Base-by-base conservation (phyloP, 805 yeast species). In the Barnettozyma sucrosica region DNA sequence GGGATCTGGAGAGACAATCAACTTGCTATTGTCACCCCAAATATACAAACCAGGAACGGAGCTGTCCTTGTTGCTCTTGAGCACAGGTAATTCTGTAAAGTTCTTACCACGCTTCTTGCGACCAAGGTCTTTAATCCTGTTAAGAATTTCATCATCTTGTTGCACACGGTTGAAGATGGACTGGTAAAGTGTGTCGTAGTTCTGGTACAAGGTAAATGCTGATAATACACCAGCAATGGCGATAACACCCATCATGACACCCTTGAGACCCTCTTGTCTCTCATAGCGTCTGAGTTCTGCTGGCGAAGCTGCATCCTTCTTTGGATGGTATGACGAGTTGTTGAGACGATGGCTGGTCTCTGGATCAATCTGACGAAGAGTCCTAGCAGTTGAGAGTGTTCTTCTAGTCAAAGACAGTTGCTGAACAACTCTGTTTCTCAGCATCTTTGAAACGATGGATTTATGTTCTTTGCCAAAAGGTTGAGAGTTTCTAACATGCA, bases 21-120 rank as follows among this genome's bases (percentile, higher is more conserved):
- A 62, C 38, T 66, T 55, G 25, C 63, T 46, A 57, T 81, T 79
- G 51, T 71, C 74, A 43, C 90, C 92, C 76, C 87, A 81, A 14
- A 76, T 57, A 54, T 81, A 83, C 8, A 84, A 66, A 8, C 89
- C 86, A 0, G 83, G 83, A 3, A 69, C 70, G 1, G 63, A 51
- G 5, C 75, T 66, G 36, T 64, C 66, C 36, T 69, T 67, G 14
- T 66, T 61, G 45, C 69, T 53, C 3, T 49, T 66, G 2, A 72
- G 59, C 1, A 49, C 37, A 6, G 70, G 70, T 3, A 66, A 23
- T 19, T 47, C 50, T 7, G 30, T 26, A 18, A 57, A 53, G 16
- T 50, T 48, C 26, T 53, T 59, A 28, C 54, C 56, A 47, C 53
- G 61, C 37, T 50, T 57, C 44, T 49, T 52, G 43, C 55, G 48